Conservation (phyloP, 257 asterid genomes). For the Rubia yunnanensis region DNA sequence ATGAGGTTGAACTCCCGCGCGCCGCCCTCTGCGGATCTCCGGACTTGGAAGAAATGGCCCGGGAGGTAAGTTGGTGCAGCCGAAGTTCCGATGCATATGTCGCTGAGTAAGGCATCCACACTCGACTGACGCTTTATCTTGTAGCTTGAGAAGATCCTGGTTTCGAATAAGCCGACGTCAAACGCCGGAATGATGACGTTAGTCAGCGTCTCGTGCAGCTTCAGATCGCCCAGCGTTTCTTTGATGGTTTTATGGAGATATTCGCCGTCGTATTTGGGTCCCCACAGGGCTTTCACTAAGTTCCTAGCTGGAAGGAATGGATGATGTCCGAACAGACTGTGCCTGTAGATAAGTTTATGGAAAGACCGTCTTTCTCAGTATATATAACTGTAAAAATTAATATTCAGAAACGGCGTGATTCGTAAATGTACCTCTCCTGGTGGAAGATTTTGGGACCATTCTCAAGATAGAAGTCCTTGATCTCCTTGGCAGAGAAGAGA, state of each 20-base stretch:
- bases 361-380: too few relatives aligned
- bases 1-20: not conserved
- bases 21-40: too few relatives aligned
- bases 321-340: too few relatives aligned
- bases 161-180: constrained; percentile 42
- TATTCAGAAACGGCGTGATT: too few relatives aligned
- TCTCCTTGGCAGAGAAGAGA: constrained; percentile 45
- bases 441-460: constrained; percentile 58
- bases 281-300: constrained; percentile 19
- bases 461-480: constrained; percentile 46
- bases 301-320: constrained; percentile 14
- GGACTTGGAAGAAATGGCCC: not conserved
- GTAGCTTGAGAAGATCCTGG: too few relatives aligned
- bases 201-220: constrained; percentile 39
- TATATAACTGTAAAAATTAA: too few relatives aligned
- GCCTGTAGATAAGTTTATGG: too few relatives aligned
- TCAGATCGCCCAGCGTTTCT: constrained; percentile 20
- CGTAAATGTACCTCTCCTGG: too few relatives aligned
- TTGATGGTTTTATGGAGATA: constrained; percentile 16
- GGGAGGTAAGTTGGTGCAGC: not conserved
- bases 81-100: not conserved
- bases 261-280: too few relatives aligned
- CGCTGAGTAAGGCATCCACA: too few relatives aligned
- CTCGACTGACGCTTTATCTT: too few relatives aligned
- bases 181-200: constrained; percentile 51